A percentile compares a stretch with the other conserved stretches of the same genome.
Evolutionary conservation across 148 eudicot genomes (phyloP).

Genomic region (Silene uniflora): DNA sequence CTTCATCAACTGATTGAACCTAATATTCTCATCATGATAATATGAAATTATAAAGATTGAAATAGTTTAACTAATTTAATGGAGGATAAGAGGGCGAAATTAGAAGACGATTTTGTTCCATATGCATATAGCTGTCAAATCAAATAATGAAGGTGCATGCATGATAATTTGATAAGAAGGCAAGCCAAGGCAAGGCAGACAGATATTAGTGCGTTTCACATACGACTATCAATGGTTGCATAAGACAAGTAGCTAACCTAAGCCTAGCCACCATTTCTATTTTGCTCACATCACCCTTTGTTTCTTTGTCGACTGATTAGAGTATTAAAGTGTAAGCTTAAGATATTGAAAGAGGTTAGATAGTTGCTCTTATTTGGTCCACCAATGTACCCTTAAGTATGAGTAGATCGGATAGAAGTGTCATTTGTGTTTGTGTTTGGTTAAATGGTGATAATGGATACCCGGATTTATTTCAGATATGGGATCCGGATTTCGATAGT

Average conservation of each 20-base stretch:
- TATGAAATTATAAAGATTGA: not conserved
- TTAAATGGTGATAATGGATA: too few species aligned
- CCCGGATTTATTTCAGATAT: too few species aligned
- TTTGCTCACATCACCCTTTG: constrained; percentile 11
- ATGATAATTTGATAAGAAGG: not conserved
- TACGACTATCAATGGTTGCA: constrained; percentile 7
- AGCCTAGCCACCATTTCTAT: not conserved
- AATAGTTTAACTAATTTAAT: constrained; percentile 18
- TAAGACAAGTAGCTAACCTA: constrained; percentile 13
- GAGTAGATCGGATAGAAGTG: not conserved
- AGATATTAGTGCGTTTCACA: constrained; percentile 14
- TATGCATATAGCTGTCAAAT: not conserved
- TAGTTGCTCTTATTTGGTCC: not conserved
- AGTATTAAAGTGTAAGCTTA: not conserved
- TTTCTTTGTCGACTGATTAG: not conserved
- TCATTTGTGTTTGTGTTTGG: not conserved
- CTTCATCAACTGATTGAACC: constrained; percentile 8
- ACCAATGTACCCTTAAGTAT: not conserved
- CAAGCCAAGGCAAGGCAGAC: constrained; percentile 6
- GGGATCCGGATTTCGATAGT: too few species aligned
- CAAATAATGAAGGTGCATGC: not conserved
- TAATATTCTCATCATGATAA: constrained; percentile 25
- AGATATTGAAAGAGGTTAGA: constrained; percentile 2
- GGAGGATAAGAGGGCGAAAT: constrained; percentile 13
- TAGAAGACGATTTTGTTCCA: not conserved